These are phyloP conservation scores for Turnera subulata DNA, from an alignment of 345 rosid species.

Conservation along the genomic window DNA sequence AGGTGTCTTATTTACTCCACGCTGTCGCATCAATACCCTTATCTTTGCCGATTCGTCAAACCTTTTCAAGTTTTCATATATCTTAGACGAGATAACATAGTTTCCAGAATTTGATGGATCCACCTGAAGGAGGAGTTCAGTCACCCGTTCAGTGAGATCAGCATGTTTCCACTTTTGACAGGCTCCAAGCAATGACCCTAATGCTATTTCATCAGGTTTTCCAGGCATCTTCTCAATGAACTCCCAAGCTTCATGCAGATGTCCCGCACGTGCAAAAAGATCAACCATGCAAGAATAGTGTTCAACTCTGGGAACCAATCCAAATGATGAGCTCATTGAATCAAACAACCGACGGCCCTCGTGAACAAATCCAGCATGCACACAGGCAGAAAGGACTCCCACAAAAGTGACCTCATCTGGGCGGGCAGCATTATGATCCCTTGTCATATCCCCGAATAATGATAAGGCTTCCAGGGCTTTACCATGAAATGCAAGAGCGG, in stretches of 20 bases:
- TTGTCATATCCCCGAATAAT: conserved; percentile 51
- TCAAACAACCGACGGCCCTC: conserved; percentile 57
- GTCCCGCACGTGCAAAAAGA: conserved; percentile 76
- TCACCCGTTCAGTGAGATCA: conserved; percentile 48
- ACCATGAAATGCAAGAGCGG: conserved; percentile 78
- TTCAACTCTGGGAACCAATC: conserved; percentile 76
- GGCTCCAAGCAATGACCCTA: conserved; percentile 84
- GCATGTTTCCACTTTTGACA: conserved; percentile 57
- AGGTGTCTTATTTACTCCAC: conserved; percentile 66
- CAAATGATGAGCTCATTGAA: conserved; percentile 56
- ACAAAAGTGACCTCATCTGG: conserved; percentile 78
- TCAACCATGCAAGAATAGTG: conserved; percentile 90
- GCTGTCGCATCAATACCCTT: conserved; percentile 66
- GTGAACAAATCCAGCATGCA: conserved; percentile 75
- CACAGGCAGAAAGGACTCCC: conserved; percentile 83
- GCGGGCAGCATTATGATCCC: conserved; percentile 28
- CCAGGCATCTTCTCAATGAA: conserved; percentile 67
- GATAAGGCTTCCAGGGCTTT: conserved; percentile 56
- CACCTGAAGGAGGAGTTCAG: conserved; percentile 49
- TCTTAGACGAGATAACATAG: conserved; percentile 72
- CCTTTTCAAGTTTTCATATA: conserved; percentile 61
- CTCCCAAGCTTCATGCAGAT: conserved; percentile 76
- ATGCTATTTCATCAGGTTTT: conserved; percentile 65
- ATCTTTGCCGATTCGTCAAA: conserved; percentile 75
- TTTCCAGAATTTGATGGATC: conserved; percentile 75